Base-by-base conservation (phyloP, 139 green algal species). In the Nannochloris sp. region DNA sequence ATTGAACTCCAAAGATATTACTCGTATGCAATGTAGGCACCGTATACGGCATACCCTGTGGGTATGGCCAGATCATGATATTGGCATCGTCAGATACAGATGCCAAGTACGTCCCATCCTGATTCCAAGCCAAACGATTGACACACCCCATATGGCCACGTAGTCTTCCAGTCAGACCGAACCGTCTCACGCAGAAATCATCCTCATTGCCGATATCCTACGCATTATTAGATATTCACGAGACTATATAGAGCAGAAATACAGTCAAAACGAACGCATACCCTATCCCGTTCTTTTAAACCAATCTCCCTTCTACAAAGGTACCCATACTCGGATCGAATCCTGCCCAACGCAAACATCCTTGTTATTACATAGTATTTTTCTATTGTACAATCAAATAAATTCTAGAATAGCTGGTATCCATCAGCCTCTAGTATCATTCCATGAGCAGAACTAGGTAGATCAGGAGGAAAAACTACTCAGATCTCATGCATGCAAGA, bases 1-100 rank as follows among this genome's bases (percentile, higher is more conserved):
- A 91, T 11, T 73, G 50, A 4, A 90, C 77, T 2, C 89, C 89
- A 79, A 96, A 95, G 49, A 95, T 88, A 70, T 93, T 93, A 44
- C 69, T 79, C 25, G 79, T 62, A 69, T 96, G 88, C 36, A 76
- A 46, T 6, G 89, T 95, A 10, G 29, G n/a, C 13, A 49, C 14
- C 17, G 6, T 13, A 14, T 11, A 28, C 11, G 13, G 8, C 6
- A 26, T 26, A 12, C 12, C 14, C 31, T 4, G 8, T 48, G 62
- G 67, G 29, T 20, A 25, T 25, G 9, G 11, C 48, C 59, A 46
- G n/a, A 65, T 36, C 5, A 33, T 31, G 17, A 51, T 26, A 37
- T 25, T n/a, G 12, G 30, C 53, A 59, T 95, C 88, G 61, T 95
- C 88, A 2, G 79, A 89, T 0, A 71, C 85, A 2, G 83, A 89